Evolutionary conservation across 441 rosid species (phyloP).

Genomic region (Manihot esculenta): DNA sequence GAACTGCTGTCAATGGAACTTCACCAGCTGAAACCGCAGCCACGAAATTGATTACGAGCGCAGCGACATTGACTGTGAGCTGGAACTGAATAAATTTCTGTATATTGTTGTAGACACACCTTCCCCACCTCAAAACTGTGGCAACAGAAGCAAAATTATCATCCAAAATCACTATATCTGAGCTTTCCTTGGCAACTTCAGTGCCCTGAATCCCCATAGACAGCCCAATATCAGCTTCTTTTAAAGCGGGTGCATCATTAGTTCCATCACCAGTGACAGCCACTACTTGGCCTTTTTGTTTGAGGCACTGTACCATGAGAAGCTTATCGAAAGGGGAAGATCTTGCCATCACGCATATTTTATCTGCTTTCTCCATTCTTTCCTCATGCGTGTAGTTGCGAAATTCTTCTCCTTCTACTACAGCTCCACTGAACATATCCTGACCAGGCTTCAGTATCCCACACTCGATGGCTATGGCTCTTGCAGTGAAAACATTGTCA

Average conservation of each 20-base stretch:
- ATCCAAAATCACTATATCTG: conserved; percentile 42
- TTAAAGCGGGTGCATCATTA: conserved; percentile 54
- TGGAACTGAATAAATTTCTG: conserved; percentile 47
- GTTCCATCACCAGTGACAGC: conserved; percentile 62
- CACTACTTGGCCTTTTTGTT: conserved; percentile 46
- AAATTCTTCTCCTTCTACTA: conserved; percentile 34
- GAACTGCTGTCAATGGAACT: conserved; percentile 41
- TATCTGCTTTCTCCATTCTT: conserved; percentile 46
- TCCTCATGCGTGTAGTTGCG: conserved; percentile 42
- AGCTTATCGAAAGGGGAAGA: conserved; percentile 57
- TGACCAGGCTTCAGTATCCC: conserved; percentile 37
- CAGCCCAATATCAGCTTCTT: conserved; percentile 52
- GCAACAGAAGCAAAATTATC: conserved; percentile 40
- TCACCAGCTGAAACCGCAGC: conserved; percentile 9
- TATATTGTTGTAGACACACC: conserved; percentile 45
- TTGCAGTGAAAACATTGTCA: conserved; percentile 44
- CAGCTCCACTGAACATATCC: conserved; percentile 20
- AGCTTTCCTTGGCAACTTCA: conserved; percentile 60
- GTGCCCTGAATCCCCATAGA: conserved; percentile 67
- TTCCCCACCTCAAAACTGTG: conserved; percentile 39
- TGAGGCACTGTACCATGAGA: conserved; percentile 49
- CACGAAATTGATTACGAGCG: conserved; percentile 44
- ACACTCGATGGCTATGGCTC: conserved; percentile 48
- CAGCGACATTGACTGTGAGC: conserved; percentile 44
- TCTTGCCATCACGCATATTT: conserved; percentile 48